Conservation (phyloP, 2,329 filamentous ascomycete genomes). For the Diplodia mutila region DNA sequence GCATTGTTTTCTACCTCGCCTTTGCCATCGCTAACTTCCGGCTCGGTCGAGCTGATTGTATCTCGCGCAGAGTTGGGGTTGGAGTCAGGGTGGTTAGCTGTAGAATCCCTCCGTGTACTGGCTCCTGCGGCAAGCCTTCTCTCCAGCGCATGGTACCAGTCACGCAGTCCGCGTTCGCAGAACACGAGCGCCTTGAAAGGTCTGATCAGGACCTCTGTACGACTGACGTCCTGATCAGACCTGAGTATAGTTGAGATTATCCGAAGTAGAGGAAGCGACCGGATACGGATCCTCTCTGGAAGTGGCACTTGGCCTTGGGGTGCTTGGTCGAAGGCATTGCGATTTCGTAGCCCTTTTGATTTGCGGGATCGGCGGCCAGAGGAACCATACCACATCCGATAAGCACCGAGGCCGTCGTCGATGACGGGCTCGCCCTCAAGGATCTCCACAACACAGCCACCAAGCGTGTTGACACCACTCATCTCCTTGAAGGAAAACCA, state of each 20-base stretch:
- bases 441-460: neutral
- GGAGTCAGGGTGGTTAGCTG: neutral
- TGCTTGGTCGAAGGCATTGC: rapidly evolving
- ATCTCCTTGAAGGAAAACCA: neutral
- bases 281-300: neutral
- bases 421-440: neutral
- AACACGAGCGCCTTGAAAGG: neutral
- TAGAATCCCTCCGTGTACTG: neutral
- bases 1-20: no score
- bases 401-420: neutral
- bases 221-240: no score
- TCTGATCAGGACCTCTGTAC: neutral
- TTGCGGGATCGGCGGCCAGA: neutral
- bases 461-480: no score
- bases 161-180: neutral
- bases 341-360: neutral
- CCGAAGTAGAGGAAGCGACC: neutral
- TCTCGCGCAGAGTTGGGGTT: neutral
- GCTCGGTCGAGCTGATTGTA: no score
- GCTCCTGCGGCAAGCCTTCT: neutral
- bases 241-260: neutral
- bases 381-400: neutral
- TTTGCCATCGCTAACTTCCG: no score
- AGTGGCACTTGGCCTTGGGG: neutral
- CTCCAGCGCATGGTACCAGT: neutral